phyloP scores from a whole-genome alignment of 1,284 basidiomycete species.

The Spongispora temasekensis region DNA sequence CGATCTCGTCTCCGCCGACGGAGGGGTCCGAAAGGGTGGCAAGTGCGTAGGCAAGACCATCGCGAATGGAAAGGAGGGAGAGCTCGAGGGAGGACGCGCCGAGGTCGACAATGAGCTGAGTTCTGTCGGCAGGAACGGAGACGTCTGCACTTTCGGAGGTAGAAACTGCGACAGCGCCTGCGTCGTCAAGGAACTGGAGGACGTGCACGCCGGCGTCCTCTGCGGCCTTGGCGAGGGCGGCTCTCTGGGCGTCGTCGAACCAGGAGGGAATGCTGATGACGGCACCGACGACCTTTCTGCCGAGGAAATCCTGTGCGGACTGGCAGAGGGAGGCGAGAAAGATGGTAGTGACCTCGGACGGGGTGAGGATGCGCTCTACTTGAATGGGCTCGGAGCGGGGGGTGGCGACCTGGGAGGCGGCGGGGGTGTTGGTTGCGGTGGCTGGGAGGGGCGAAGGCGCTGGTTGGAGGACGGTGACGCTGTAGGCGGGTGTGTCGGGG shows the following conservation, averaged over 20 bases:
- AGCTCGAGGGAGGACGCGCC: constrained; percentile 66
- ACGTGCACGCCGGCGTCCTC: constrained; percentile 84
- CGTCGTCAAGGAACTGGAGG: constrained; percentile 84
- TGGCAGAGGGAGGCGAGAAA: constrained; percentile 86
- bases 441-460: constrained; percentile 61
- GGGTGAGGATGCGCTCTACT: constrained; percentile 77
- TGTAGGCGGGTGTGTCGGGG: constrained; percentile 81
- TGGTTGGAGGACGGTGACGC: constrained; percentile 79
- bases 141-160: constrained; percentile 51
- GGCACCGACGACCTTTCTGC: constrained; percentile 77
- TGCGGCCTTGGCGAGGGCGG: constrained; percentile 75
- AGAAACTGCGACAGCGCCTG: constrained; percentile 72
- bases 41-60: constrained; percentile 64
- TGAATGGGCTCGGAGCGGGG: constrained; percentile 80
- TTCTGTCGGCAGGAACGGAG: constrained; percentile 57
- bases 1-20: constrained; percentile 67
- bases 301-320: constrained; percentile 93
- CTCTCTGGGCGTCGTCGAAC: constrained; percentile 72
- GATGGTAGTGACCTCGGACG: constrained; percentile 82
- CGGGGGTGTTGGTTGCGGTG: constrained; percentile 59
- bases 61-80: constrained; percentile 63
- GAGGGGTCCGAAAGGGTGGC: constrained; percentile 48
- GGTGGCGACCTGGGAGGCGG: constrained; percentile 70
- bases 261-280: constrained; percentile 84
- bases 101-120: constrained; percentile 72